Base-by-base conservation (phyloP, 495 filamentous ascomycete genomes). In the Mytilinidion resinicola region DNA sequence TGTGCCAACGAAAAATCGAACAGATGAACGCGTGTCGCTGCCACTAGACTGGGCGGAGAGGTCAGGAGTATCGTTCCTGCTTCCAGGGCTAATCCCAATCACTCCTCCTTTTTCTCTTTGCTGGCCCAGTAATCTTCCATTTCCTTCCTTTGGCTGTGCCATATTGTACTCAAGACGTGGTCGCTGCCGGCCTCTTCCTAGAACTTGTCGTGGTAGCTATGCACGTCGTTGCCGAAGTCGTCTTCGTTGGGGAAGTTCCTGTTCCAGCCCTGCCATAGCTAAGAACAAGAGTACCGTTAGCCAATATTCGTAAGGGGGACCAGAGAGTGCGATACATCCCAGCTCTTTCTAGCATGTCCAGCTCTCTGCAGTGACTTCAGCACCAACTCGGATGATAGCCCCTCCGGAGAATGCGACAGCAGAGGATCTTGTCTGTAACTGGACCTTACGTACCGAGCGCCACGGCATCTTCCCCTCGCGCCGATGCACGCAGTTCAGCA, bases 181-280 rank as follows among this genome's bases (percentile, higher is more conserved):
- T 68, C 63, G 43, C 60, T 65, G 8, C 59, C 51, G 56, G 62
- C 65, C 1, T 57, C 57, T 52, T 68, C 63, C 66, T 59, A 68
- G 34, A 59, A 65, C 44, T 68, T 66, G 30, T 57, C 65, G 48
- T 63, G 59, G 42, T 66, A 63, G 41, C 62, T 68, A 9, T 53
- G 37, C 37, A 59, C 63, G n/a, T 62, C 66, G 21, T 30, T 10
- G 50, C 63, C 46, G 63, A 58, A 62, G 50, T 69, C 63, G 25
- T 43, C 55, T 43, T 55, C 60, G 19, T 48, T 64, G 25, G 66
- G 66, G 60, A 59, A 69, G 42, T 69, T 64, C 20, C 64, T 56
- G 55, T 69, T 69, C 66, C 66, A 69, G n/a, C 54, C 59, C 57
- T 69, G 59, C 63, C 63, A 64, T 42, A 66, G 48, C 44, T 59